phyloP scores from a whole-genome alignment of 2,329 filamentous ascomycete species.

The Alternaria alternata region DNA sequence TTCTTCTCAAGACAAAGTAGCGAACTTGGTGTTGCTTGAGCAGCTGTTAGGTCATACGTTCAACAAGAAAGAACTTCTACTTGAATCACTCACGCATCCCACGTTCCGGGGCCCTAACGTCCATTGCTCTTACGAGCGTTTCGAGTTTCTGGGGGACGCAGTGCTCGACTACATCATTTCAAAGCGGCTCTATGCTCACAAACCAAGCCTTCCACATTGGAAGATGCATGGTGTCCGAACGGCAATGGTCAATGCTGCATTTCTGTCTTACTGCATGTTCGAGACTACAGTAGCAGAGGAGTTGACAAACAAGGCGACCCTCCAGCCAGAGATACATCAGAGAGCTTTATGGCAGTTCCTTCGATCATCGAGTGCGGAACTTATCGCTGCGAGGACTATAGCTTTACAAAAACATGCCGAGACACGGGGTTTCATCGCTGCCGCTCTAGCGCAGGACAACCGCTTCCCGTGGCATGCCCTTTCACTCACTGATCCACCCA shows the following conservation, averaged over 20 bases:
- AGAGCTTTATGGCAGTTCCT: constrained; percentile 74
- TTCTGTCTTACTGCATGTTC: constrained; percentile 80
- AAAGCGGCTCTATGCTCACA: constrained; percentile 63
- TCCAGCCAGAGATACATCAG: constrained; percentile 36
- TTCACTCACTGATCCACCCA: constrained; percentile 59
- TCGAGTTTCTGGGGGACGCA: constrained; percentile 89
- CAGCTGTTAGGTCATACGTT: constrained; percentile 76
- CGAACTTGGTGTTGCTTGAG: constrained; percentile 61
- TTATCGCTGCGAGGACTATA: constrained; percentile 58
- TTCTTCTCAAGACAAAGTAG: constrained; percentile 16
- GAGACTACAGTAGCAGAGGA: constrained; percentile 57
- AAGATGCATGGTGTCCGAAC: constrained; percentile 81
- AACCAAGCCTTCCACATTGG: constrained; percentile 59
- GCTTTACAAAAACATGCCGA: constrained; percentile 57
- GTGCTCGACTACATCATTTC: constrained; percentile 82
- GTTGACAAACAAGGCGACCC: constrained; percentile 40
- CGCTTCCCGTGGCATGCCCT: constrained; percentile 82
- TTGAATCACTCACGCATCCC: constrained; percentile 83
- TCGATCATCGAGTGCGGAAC: constrained; percentile 62
- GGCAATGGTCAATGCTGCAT: constrained; percentile 79
- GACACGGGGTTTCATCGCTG: constrained; percentile 60
- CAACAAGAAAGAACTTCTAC: constrained; percentile 68
- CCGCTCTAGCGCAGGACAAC: constrained; percentile 59
- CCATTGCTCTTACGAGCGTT: constrained; percentile 70
- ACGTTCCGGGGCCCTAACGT: constrained; percentile 60